Evolutionary conservation across 345 rosid genomes (phyloP).

Genomic region (Brassica napus): DNA sequence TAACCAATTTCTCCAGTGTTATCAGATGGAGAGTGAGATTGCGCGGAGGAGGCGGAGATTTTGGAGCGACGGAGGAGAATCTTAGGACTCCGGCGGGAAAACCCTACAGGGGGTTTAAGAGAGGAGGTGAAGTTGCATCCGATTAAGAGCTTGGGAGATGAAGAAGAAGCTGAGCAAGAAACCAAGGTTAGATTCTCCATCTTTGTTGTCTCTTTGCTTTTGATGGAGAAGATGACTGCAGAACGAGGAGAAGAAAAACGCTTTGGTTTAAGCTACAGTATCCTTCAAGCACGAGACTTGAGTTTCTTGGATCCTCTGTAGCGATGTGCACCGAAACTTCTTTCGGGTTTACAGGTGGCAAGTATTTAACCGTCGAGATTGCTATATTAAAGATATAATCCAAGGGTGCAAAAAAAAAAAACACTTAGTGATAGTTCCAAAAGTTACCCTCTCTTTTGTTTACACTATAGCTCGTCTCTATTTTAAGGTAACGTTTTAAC

Average conservation of each 20-base stretch:
- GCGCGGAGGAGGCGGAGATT: slow-evolving; percentile 39
- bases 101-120: slow-evolving; percentile 39
- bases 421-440: no score
- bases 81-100: slow-evolving; percentile 37
- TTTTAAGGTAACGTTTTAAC: no score
- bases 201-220: neutral
- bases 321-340: no score
- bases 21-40: slow-evolving; percentile 12
- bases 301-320: no score
- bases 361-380: no score
- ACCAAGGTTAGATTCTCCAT: slow-evolving; percentile 37
- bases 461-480: no score
- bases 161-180: slow-evolving; percentile 30
- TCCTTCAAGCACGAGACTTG: no score
- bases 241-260: neutral
- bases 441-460: no score
- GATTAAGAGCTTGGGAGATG: slow-evolving; percentile 44
- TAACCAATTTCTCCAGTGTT: slow-evolving; percentile 23
- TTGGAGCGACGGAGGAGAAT: slow-evolving; percentile 39
- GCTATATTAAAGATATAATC: no score
- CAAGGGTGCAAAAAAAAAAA: no score
- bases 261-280: neutral
- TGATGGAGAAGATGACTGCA: slow-evolving; percentile 12
- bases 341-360: no score
- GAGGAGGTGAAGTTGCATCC: slow-evolving; percentile 39